Base-by-base conservation (phyloP, 805 yeast genomes). In the Candida vartiovaarae region DNA sequence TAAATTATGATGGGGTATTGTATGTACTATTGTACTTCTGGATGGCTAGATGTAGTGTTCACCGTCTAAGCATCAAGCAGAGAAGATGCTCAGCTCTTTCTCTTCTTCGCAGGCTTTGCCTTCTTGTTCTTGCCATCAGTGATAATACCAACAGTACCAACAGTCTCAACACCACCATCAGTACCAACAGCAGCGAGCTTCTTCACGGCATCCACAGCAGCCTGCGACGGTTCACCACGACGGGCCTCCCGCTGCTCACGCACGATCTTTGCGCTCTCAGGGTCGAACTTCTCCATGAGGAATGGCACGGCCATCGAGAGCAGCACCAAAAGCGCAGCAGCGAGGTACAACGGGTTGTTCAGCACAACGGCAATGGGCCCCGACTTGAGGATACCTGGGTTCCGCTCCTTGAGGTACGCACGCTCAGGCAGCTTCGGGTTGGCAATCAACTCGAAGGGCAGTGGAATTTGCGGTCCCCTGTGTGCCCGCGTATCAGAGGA, bases 251-350 rank as follows among this genome's bases (percentile, higher is more conserved):
- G 54, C 36, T 65, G 63, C 40, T 59, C 62, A 33, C 59, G 62
- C 43, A 68, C 53, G 8, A 57, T 49, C 38, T 56, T 50, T 5
- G 68, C 68, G 9, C 67, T 62, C 35, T 66, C 72, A 32, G 72
- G 71, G 44, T 69, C 73, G 28, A 69, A 43, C 42, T 59, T 64
- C 49, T 66, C 72, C n/a, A 68, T 33, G 1, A 68, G 27, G 36
- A 59, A 48, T 20, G 74, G 74, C 45, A 63, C 59, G 2, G 54
- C 38, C 5, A 60, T 41, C 5, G 60, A 34, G 9, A 54, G 39
- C 8, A 67, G 26, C 5, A 50, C 49, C 4, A 67, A 45, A 0
- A 65, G 40, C 5, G 58, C 61, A 23, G 60, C 62, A 3, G 59
- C 61, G 25, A 65, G 49, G 44, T 68, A 69, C 60, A 67, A 57